phyloP scores from a whole-genome alignment of 2,329 filamentous ascomycete species.

The Chaetomium sp. region DNA sequence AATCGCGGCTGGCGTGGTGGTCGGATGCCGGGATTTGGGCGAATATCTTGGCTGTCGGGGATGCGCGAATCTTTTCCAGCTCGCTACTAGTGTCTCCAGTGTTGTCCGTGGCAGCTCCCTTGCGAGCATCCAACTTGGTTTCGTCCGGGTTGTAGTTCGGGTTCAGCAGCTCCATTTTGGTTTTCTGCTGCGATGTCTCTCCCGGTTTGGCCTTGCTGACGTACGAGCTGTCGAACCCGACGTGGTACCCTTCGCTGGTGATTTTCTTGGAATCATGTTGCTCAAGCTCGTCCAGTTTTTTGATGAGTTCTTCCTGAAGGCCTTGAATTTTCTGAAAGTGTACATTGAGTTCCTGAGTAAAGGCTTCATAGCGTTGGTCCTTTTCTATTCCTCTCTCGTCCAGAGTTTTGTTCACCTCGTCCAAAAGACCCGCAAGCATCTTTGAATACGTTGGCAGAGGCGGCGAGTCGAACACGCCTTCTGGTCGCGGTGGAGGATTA shows the following conservation, averaged over 20 bases:
- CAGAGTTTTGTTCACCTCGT: constrained; percentile 1
- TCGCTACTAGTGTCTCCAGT: neutral
- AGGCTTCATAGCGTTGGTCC: neutral
- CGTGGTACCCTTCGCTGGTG: constrained; percentile 7
- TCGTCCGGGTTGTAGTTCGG: neutral
- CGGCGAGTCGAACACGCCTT: neutral
- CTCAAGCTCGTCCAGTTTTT: neutral
- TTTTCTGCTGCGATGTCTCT: neutral
- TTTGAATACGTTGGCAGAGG: constrained; percentile 9
- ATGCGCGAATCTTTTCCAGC: neutral
- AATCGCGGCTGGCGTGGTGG: constrained; percentile 9
- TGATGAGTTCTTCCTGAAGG: neutral
- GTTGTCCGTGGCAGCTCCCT: neutral
- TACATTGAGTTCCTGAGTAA: neutral
- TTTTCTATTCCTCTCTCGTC: neutral
- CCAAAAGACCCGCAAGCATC: neutral
- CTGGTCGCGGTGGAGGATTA: neutral
- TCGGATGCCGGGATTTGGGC: constrained; percentile 8
- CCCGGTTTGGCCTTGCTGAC: neutral
- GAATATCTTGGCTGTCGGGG: neutral
- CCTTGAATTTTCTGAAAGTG: neutral
- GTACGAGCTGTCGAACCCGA: constrained; percentile 8
- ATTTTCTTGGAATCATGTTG: constrained; percentile 6
- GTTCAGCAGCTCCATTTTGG: neutral
- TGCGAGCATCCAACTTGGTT: neutral